These are phyloP conservation scores for Boletus tomentosulus DNA, from an alignment of 768 basidiomycete species.

Conservation along the genomic window DNA sequence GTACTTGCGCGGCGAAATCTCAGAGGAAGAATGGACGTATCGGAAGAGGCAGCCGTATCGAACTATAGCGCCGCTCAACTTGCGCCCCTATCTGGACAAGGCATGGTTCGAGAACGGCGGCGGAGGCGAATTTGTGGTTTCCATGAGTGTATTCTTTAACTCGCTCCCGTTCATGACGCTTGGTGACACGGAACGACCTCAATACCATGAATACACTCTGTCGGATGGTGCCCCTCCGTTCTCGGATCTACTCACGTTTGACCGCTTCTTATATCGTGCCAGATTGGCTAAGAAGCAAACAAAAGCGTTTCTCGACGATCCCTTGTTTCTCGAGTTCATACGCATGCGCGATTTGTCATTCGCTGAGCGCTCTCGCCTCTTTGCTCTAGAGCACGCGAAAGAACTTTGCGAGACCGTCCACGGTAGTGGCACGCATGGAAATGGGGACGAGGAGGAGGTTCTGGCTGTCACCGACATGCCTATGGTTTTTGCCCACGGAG, in stretches of 20 bases:
- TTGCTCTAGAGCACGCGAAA: constrained; percentile 15
- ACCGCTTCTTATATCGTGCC: constrained; percentile 46
- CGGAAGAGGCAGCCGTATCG: constrained; percentile 47
- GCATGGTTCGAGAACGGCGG: constrained; percentile 47
- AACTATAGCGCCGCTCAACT: constrained; percentile 46
- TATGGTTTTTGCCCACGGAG: constrained; percentile 4
- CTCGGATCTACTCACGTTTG: constrained; percentile 38
- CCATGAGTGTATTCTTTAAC: constrained; percentile 42
- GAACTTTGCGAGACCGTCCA: constrained; percentile 6
- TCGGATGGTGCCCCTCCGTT: constrained; percentile 35
- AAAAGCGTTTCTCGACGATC: constrained; percentile 35
- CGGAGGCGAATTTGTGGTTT: constrained; percentile 37
- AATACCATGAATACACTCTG: not conserved
- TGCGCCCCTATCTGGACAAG: constrained; percentile 47
- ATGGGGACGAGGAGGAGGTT: not conserved
- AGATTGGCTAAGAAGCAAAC: constrained; percentile 36
- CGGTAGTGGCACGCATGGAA: not conserved
- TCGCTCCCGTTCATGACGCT: constrained; percentile 50
- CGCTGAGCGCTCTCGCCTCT: not conserved
- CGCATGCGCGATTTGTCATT: constrained; percentile 8
- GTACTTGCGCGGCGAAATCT: constrained; percentile 46
- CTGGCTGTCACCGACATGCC: constrained; percentile 8
- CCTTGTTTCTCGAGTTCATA: constrained; percentile 44
- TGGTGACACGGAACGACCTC: constrained; percentile 4
- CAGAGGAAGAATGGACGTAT: constrained; percentile 49